phyloP scores from a whole-genome alignment of 1,284 basidiomycete genomes.

The Exobasidium rhododendri region DNA sequence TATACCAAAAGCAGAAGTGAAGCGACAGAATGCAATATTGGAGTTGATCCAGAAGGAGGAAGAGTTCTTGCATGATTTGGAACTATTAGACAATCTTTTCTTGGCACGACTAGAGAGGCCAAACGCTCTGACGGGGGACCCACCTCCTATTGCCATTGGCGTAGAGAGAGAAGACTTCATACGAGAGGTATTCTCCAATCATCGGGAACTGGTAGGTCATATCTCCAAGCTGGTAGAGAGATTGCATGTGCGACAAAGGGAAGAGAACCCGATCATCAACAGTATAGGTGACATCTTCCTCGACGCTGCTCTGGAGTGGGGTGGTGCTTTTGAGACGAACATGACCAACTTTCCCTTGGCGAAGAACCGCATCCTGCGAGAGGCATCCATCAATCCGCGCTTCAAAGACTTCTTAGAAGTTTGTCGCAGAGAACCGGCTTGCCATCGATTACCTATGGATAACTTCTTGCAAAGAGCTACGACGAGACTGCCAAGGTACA shows the following conservation, averaged over 20 bases:
- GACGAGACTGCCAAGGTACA: slow-evolving; percentile 85
- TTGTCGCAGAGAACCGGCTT: slow-evolving; percentile 65
- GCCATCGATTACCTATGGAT: slow-evolving; percentile 77
- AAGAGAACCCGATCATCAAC: slow-evolving; percentile 78
- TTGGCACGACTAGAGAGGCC: slow-evolving; percentile 33
- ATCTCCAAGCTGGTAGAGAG: slow-evolving; percentile 77
- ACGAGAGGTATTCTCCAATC: slow-evolving; percentile 80
- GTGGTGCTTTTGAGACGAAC: slow-evolving; percentile 78
- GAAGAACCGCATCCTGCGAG: slow-evolving; percentile 79
- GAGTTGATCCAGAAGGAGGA: slow-evolving; percentile 87
- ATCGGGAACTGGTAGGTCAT: slow-evolving; percentile 75
- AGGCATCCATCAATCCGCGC: slow-evolving; percentile 74
- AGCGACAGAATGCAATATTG: slow-evolving; percentile 83
- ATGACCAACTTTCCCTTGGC: slow-evolving; percentile 79
- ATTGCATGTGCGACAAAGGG: slow-evolving; percentile 80
- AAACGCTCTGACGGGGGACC: slow-evolving; percentile 34
- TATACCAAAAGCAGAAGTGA: slow-evolving; percentile 73
- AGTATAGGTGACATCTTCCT: slow-evolving; percentile 87
- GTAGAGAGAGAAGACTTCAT: slow-evolving; percentile 71
- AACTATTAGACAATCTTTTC: slow-evolving; percentile 65
- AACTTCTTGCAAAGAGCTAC: slow-evolving; percentile 81
- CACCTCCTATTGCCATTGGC: slow-evolving; percentile 39
- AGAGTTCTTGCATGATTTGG: slow-evolving; percentile 83
- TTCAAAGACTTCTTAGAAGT: slow-evolving; percentile 87
- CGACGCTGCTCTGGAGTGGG: slow-evolving; percentile 81